These are phyloP conservation scores for Meyerozyma sp. DNA, from an alignment of 1,139 yeast species.

Conservation along the genomic window DNA sequence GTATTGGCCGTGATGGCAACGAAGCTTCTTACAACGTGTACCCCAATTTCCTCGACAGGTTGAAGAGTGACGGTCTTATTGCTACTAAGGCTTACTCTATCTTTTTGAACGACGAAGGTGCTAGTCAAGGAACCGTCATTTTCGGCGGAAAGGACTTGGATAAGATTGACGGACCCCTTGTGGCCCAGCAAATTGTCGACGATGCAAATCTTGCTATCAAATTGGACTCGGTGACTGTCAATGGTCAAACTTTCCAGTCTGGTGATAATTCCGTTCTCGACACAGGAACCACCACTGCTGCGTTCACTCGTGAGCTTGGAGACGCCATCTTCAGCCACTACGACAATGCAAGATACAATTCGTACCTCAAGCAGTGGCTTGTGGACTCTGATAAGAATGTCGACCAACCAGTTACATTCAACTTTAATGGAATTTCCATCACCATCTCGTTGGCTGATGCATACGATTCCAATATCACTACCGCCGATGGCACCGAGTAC, in stretches of 20 bases:
- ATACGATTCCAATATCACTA: neutral
- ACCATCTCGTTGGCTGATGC: constrained; percentile 6
- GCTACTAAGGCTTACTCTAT: constrained; percentile 9
- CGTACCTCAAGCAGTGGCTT: neutral
- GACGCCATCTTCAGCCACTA: constrained; percentile 7
- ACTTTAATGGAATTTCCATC: constrained; percentile 9
- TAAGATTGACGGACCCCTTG: constrained; percentile 13
- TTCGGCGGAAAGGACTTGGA: constrained; percentile 18
- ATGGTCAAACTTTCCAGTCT: constrained; percentile 2
- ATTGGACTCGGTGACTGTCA: constrained; percentile 6
- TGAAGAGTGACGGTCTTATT: constrained; percentile 9
- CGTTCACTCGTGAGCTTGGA: constrained; percentile 8
- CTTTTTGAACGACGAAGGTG: constrained; percentile 5
- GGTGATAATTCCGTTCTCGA: constrained; percentile 11
- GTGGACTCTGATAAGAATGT: neutral
- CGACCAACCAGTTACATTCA: constrained; percentile 2
- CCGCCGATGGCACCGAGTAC: neutral
- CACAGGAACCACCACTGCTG: constrained; percentile 15
- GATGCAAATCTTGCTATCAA: constrained; percentile 4
- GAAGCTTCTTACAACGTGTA: constrained; percentile 5
- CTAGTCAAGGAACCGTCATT: constrained; percentile 11
- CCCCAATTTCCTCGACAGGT: neutral
- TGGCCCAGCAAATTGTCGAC: constrained; percentile 5
- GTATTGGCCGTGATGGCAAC: constrained; percentile 12
- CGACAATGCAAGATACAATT: neutral